A percentile compares a stretch with the other conserved stretches of the same genome.
Evolutionary conservation across 768 basidiomycete species (phyloP).

Genomic region (Tephrocybe sp.): DNA sequence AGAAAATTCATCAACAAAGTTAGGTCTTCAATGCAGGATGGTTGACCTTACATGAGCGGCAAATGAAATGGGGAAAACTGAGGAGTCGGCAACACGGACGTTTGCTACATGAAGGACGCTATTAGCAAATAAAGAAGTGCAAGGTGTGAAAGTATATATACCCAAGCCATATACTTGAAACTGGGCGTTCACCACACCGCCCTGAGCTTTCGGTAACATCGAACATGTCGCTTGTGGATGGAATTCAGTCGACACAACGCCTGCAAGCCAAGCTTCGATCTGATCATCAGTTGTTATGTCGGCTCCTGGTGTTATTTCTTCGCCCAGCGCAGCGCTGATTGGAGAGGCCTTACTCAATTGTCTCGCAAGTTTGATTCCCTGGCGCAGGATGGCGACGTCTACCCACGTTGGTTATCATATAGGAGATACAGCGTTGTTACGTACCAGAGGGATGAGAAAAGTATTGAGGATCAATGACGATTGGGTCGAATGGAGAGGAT

Average conservation of each 20-base stretch:
- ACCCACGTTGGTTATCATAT: slow-evolving; percentile 1
- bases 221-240: slow-evolving; percentile 61
- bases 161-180: slow-evolving; percentile 56
- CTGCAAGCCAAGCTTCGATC: slow-evolving; percentile 52
- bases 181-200: slow-evolving; percentile 59
- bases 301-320: slow-evolving; percentile 52
- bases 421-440: neutral
- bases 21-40: neutral
- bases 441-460: slow-evolving; percentile 53
- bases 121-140: neutral
- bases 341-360: slow-evolving; percentile 52
- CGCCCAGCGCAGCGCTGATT: slow-evolving; percentile 40
- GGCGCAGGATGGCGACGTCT: slow-evolving; percentile 51
- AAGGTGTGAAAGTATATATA: slow-evolving; percentile 4
- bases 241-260: slow-evolving; percentile 49
- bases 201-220: slow-evolving; percentile 53
- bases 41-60: slow-evolving; percentile 25
- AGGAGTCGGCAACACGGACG: slow-evolving; percentile 37
- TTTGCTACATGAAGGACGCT: slow-evolving; percentile 30
- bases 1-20: neutral
- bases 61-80: slow-evolving; percentile 24
- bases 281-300: slow-evolving; percentile 53
- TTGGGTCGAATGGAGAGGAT: slow-evolving; percentile 56
- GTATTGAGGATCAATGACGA: slow-evolving; percentile 68
- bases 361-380: slow-evolving; percentile 65